A percentile compares a stretch with the other conserved stretches of the same genome.
phyloP scores from a whole-genome alignment of 306 rosid genomes.

The Oemleria cerasiformis region DNA sequence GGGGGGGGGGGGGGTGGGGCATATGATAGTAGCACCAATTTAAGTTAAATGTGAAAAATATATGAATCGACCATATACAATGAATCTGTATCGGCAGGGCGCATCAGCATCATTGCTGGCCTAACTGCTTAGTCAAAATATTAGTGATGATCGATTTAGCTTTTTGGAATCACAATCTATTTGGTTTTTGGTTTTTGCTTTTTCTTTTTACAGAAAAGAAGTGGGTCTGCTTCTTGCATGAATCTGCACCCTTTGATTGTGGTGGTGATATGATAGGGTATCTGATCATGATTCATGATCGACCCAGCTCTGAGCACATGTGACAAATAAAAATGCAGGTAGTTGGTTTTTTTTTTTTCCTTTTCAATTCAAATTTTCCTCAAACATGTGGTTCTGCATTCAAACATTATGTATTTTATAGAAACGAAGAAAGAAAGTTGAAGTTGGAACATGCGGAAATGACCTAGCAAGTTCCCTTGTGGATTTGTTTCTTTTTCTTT shows the following conservation, averaged over 20 bases:
- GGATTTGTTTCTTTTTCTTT: neutral
- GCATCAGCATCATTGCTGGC: conserved; percentile 40
- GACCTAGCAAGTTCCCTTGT: conserved; percentile 17
- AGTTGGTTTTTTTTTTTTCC: neutral
- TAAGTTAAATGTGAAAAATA: conserved; percentile 15
- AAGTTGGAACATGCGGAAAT: conserved; percentile 9
- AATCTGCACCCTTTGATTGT: neutral
- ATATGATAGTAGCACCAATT: conserved; percentile 6
- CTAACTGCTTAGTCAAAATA: conserved; percentile 42
- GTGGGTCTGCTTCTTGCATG: neutral
- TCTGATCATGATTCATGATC: too few relatives aligned
- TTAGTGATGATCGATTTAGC: conserved; percentile 10
- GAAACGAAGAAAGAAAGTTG: neutral
- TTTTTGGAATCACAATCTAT: conserved; percentile 14
- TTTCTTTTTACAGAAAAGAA: neutral
- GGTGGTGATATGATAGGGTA: neutral
- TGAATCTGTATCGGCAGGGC: conserved; percentile 47
- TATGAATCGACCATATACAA: conserved; percentile 43
- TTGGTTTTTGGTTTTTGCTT: conserved; percentile 17
- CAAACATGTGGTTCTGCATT: too few relatives aligned
- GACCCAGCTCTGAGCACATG: neutral
- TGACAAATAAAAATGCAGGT: neutral
- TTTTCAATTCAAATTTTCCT: neutral
- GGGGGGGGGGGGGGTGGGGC: conserved; percentile 30
- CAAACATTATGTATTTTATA: neutral